A percentile compares a stretch with the other conserved stretches of the same genome.
Conservation (phyloP, 257 asterid genomes). For the Eustoma russellianum region DNA sequence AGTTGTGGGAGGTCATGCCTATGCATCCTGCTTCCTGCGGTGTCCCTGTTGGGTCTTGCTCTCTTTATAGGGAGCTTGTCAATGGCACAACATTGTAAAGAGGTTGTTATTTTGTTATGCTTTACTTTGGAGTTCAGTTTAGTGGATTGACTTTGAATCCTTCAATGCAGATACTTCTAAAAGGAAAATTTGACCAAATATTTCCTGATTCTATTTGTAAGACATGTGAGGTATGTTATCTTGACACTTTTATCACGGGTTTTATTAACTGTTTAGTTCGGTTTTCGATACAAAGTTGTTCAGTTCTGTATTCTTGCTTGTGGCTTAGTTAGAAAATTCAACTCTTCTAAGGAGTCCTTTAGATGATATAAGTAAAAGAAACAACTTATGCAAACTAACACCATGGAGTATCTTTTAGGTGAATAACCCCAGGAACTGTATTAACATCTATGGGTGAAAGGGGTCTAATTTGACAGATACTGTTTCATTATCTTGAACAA, state of each 20-base stretch:
- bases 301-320: too few relatives aligned
- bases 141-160: neutral
- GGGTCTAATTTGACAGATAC: too few relatives aligned
- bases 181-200: conserved; percentile 21
- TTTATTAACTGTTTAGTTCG: neutral
- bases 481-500: too few relatives aligned
- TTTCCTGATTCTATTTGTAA: conserved; percentile 5
- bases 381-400: too few relatives aligned
- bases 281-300: neutral
- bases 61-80: conserved; percentile 27
- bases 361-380: too few relatives aligned
- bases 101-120: conserved; percentile 22
- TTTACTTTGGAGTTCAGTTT: neutral
- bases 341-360: too few relatives aligned
- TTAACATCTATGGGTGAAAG: too few relatives aligned
- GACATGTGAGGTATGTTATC: conserved; percentile 50
- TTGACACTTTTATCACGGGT: neutral
- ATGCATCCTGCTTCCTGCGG: conserved; percentile 29
- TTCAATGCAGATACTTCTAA: conserved; percentile 34
- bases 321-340: too few relatives aligned
- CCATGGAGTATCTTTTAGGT: too few relatives aligned
- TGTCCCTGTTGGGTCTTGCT: conserved; percentile 24
- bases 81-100: conserved; percentile 22
- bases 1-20: conserved; percentile 28
- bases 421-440: too few relatives aligned